Evolutionary conservation across 2,329 filamentous ascomycete genomes (phyloP).

Genomic region (Xylaria sp.): DNA sequence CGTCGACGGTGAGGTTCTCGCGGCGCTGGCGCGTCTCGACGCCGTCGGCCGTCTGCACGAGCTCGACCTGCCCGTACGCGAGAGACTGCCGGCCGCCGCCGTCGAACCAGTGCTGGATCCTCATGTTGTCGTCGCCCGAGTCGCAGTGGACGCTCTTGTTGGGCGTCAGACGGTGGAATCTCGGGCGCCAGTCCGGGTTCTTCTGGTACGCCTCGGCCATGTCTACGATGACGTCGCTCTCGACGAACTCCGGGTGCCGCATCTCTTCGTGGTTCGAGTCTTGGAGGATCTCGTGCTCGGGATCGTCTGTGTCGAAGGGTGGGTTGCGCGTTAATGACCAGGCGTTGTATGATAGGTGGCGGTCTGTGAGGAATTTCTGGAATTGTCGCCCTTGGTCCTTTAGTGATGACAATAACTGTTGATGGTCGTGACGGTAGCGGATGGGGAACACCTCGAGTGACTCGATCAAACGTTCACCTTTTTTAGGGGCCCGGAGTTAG

Average conservation of each 20-base stretch:
- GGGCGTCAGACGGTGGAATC: conserved; percentile 45
- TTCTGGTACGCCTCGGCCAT: conserved; percentile 54
- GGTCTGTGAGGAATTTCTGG: conserved; percentile 48
- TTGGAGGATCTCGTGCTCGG: conserved; percentile 49
- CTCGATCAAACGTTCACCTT: conserved; percentile 50
- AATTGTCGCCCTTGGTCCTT: conserved; percentile 50
- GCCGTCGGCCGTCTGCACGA: conserved; percentile 51
- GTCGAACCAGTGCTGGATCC: conserved; percentile 53
- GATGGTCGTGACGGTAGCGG: conserved; percentile 51
- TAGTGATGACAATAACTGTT: conserved; percentile 49
- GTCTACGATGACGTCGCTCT: conserved; percentile 57
- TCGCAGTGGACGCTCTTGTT: conserved; percentile 48
- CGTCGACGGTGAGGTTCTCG: conserved; percentile 50
- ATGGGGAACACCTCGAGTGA: conserved; percentile 53
- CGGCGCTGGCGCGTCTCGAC: conserved; percentile 52
- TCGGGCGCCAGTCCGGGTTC: conserved; percentile 52
- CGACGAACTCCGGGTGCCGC: conserved; percentile 53
- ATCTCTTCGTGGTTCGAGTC: conserved; percentile 47
- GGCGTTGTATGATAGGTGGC: conserved; percentile 54
- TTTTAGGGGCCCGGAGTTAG: conserved; percentile 1
- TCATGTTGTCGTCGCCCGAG: conserved; percentile 50
- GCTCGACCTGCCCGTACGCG: conserved; percentile 50
- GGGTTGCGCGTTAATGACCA: conserved; percentile 56
- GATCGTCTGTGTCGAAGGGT: conserved; percentile 41
- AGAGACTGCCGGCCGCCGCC: conserved; percentile 42